Evolutionary conservation across 257 asterid species (phyloP), one percentile per base, ranked within the genome.

Genomic region (Perilla frutescens): DNA sequence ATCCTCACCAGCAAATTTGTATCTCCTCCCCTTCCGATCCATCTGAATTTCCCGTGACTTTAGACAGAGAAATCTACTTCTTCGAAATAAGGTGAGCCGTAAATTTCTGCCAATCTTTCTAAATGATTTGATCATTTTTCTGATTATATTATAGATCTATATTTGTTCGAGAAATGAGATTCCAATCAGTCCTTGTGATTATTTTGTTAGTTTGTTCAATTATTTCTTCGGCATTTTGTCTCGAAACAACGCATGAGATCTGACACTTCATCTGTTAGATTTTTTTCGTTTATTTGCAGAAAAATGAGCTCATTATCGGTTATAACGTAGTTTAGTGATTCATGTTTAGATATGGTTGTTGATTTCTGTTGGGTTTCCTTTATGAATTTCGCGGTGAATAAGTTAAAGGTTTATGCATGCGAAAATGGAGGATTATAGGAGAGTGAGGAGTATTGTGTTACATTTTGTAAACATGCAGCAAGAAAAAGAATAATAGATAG

Each of bases 1-100:
- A 0, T 41, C 51, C 34, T 45, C 26, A 4, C 44, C 14, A 7
- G 49, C 43, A 63, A 74, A 62, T 13, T 10, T n/a, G 39, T 53
- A 29, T 70, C 57, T 5, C 8, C 20, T 2, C 14, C 20, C 43
- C 37, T 7, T 32, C 39, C 57, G 73, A 62, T 63, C 75, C 77
- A 64, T 77, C 77, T 77, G 70, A 61, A 61, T 55, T 53, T 55
- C 55, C 43, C 36, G 55, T 62, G 76, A 72, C 76, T 71, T 72
- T 48, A 45, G 66, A 53, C 47, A 53, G 66, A 56, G 58, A 44
- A 66, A 58, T 45, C 56, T 41, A 47, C 8, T 48, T 58, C 44
- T 64, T 40, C 45, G 29, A 20, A 2, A 4, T 34, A 32, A 71
- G 79, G 81, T 76, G 3, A 62, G 81, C 55, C 3, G 43, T 20